Conservation (phyloP, 2,329 filamentous ascomycete genomes). For the Aspergillus unguis region DNA sequence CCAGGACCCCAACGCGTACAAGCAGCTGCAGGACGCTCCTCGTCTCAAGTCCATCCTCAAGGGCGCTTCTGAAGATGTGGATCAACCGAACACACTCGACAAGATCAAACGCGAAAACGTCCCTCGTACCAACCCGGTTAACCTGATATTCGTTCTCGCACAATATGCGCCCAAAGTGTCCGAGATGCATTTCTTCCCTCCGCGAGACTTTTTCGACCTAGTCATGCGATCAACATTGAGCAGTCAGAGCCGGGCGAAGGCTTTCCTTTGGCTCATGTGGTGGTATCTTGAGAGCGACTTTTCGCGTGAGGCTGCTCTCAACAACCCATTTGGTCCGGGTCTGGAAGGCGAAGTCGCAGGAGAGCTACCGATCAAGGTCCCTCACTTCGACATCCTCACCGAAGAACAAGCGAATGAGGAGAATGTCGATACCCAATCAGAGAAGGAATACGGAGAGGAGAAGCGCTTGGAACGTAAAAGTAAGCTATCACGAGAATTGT, state of each 20-base stretch:
- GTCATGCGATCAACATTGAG: slow-evolving; percentile 85
- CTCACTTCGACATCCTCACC: slow-evolving; percentile 46
- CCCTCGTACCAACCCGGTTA: slow-evolving; percentile 93
- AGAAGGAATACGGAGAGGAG: slow-evolving; percentile 48
- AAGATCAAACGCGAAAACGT: slow-evolving; percentile 68
- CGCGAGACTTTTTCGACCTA: slow-evolving; percentile 90
- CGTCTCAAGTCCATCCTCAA: slow-evolving; percentile 96
- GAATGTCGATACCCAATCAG: slow-evolving; percentile 49
- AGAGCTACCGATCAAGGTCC: slow-evolving; percentile 47
- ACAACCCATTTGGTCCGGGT: slow-evolving; percentile 79
- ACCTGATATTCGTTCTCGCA: slow-evolving; percentile 91
- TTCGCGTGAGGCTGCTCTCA: slow-evolving; percentile 76
- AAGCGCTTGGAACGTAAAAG: slow-evolving; percentile 49
- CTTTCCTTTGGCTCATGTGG: slow-evolving; percentile 98
- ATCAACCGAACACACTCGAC: slow-evolving; percentile 78
- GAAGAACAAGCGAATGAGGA: slow-evolving; percentile 50
- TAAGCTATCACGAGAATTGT: slow-evolving; percentile 20
- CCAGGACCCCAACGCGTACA: slow-evolving; percentile 93
- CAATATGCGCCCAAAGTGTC: slow-evolving; percentile 87
- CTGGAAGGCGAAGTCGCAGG: slow-evolving; percentile 42
- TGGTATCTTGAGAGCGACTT: slow-evolving; percentile 98
- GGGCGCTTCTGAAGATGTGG: slow-evolving; percentile 85
- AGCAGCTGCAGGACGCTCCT: slow-evolving; percentile 94
- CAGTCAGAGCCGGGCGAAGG: slow-evolving; percentile 76
- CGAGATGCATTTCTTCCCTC: slow-evolving; percentile 81